phyloP scores from a whole-genome alignment of 2,329 filamentous ascomycete species.

The Alternaria rosae region DNA sequence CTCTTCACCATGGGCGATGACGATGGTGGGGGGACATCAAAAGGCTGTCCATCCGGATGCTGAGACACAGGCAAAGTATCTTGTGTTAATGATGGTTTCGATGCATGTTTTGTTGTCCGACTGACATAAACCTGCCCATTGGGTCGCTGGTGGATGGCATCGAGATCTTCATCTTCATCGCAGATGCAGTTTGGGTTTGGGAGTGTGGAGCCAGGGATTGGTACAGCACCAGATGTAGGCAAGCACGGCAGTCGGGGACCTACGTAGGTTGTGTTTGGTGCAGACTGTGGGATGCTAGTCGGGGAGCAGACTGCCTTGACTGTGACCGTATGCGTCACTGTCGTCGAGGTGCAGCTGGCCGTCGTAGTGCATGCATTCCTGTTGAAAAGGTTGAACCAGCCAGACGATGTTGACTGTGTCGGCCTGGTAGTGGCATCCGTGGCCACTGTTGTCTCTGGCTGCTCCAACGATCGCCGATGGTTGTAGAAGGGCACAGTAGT shows the following conservation, averaged over 20 bases:
- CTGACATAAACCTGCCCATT: slow-evolving; percentile 3
- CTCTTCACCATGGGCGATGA: neutral
- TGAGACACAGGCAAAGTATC: neutral
- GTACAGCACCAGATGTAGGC: slow-evolving; percentile 1
- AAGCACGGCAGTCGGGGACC: slow-evolving; percentile 17
- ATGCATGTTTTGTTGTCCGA: neutral
- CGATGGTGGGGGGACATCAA: neutral
- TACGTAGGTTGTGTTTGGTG: slow-evolving; percentile 10
- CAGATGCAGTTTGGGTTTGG: neutral
- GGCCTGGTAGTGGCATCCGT: neutral
- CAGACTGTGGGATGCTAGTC: neutral
- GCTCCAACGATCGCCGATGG: slow-evolving; percentile 15
- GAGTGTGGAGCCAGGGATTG: neutral
- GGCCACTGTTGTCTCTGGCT: neutral
- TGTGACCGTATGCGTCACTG: slow-evolving; percentile 20
- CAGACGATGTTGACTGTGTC: neutral
- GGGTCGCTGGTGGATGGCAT: neutral
- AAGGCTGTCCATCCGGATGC: neutral
- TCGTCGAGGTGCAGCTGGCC: slow-evolving; percentile 10
- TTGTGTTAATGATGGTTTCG: neutral
- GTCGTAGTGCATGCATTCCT: slow-evolving; percentile 14
- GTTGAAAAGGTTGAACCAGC: neutral
- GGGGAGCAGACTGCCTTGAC: slow-evolving; percentile 18
- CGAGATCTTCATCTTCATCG: neutral
- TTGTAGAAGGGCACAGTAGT: slow-evolving; percentile 30